Conservation (phyloP, 306 rosid genomes). For the Corylus heterophylla region DNA sequence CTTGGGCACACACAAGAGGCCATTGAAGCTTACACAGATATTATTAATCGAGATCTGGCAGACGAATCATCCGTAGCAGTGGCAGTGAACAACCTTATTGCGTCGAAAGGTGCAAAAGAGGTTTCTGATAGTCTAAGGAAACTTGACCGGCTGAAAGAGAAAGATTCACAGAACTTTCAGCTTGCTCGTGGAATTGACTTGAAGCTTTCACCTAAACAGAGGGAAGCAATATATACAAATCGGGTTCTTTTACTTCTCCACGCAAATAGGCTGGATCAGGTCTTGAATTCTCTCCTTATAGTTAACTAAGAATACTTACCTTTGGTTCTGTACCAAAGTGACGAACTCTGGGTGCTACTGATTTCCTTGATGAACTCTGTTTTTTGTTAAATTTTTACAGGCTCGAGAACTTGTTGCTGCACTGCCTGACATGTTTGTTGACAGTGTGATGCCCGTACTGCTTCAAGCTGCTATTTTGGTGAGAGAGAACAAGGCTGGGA, state of each 20-base stretch:
- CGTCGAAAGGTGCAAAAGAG: constrained; percentile 86
- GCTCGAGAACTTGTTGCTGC: constrained; percentile 85
- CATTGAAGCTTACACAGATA: constrained; percentile 56
- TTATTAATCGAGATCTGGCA: constrained; percentile 71
- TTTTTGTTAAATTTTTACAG: constrained; percentile 37
- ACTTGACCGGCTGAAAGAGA: constrained; percentile 83
- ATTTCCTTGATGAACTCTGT: constrained; percentile 30
- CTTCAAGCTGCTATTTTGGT: constrained; percentile 87
- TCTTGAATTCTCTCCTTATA: constrained; percentile 25
- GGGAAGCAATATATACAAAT: constrained; percentile 77
- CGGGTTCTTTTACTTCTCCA: constrained; percentile 89
- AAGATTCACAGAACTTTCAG: constrained; percentile 66
- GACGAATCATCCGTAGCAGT: constrained; percentile 88
- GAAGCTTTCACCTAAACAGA: constrained; percentile 72
- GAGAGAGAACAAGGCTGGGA: constrained; percentile 92
- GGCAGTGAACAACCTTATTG: constrained; percentile 86
- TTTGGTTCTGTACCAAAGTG: neutral
- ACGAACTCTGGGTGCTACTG: constrained; percentile 10
- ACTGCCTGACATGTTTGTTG: constrained; percentile 76
- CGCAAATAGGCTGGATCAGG: constrained; percentile 92
- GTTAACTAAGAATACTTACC: neutral
- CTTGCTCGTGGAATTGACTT: constrained; percentile 70
- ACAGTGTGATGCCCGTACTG: constrained; percentile 62
- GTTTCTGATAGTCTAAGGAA: constrained; percentile 92
- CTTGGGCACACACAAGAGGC: constrained; percentile 83